These are phyloP conservation scores for Scytalidium sp. DNA, from an alignment of 2,329 filamentous ascomycete species.

Conservation along the genomic window DNA sequence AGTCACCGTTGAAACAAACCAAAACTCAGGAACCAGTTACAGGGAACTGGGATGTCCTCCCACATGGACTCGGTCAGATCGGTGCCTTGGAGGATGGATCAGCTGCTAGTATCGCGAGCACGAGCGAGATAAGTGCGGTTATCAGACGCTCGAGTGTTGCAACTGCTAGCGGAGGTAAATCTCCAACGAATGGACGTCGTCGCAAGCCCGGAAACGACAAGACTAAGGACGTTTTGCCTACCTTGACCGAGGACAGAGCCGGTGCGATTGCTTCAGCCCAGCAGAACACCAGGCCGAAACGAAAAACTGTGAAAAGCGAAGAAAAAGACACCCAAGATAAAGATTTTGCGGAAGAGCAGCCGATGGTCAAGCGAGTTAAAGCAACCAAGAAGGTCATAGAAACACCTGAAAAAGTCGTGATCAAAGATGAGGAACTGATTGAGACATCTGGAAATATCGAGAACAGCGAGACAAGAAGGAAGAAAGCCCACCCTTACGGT, in stretches of 20 bases:
- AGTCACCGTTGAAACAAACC: conserved; percentile 2
- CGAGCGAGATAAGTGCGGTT: neutral
- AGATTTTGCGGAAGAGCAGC: neutral
- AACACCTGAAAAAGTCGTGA: neutral
- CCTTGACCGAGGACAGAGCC: neutral
- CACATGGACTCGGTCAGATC: conserved; percentile 51
- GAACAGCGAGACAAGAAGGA: conserved; percentile 15
- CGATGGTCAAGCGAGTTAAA: neutral
- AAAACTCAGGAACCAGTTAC: conserved; percentile 8
- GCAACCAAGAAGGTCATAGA: neutral
- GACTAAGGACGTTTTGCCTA: neutral
- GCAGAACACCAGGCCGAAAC: too few species aligned
- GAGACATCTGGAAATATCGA: neutral
- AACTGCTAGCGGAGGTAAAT: too few species aligned
- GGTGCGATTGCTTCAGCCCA: too few species aligned
- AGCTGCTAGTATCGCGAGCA: neutral
- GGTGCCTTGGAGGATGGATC: conserved; percentile 8
- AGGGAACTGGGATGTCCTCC: conserved; percentile 41
- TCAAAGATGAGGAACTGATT: neutral
- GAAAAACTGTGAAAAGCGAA: neutral
- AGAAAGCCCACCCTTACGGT: conserved; percentile 43
- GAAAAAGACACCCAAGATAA: neutral
- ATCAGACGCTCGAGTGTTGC: neutral
- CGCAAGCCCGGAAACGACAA: neutral
- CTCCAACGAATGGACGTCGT: too few species aligned